Conservation (phyloP, 495 filamentous ascomycete species). For the Neurospora terricola region DNA sequence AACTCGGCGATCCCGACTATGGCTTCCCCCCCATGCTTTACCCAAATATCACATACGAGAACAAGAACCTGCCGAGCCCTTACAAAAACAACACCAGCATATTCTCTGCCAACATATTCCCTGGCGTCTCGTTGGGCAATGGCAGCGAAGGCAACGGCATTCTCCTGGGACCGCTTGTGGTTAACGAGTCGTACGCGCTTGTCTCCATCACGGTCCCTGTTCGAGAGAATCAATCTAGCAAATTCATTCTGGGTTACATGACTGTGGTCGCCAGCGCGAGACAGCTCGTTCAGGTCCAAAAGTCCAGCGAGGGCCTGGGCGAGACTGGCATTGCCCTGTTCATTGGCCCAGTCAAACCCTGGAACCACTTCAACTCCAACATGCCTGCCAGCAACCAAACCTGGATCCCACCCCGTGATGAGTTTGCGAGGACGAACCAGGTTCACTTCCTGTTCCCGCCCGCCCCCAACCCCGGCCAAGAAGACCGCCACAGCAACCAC, state of each 20-base stretch:
- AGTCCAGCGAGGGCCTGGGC: slow-evolving; percentile 57
- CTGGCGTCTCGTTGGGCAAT: slow-evolving; percentile 43
- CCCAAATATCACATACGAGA: slow-evolving; percentile 60
- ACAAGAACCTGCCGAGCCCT: slow-evolving; percentile 26
- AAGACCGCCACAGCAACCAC: slow-evolving; percentile 38
- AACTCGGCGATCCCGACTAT: slow-evolving; percentile 45
- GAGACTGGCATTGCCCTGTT: slow-evolving; percentile 56
- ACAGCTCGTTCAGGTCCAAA: slow-evolving; percentile 46
- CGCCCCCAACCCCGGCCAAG: slow-evolving; percentile 18
- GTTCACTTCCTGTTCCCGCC: slow-evolving; percentile 41
- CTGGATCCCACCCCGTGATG: slow-evolving; percentile 16
- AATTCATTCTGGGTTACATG: slow-evolving; percentile 63
- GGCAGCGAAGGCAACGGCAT: slow-evolving; percentile 39
- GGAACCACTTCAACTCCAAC: slow-evolving; percentile 50
- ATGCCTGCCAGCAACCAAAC: slow-evolving; percentile 26
- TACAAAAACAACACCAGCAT: slow-evolving; percentile 24
- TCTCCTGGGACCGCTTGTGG: slow-evolving; percentile 54
- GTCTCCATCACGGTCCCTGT: slow-evolving; percentile 72
- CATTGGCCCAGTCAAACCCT: slow-evolving; percentile 50
- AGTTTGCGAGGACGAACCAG: slow-evolving; percentile 25
- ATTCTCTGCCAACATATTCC: slow-evolving; percentile 31
- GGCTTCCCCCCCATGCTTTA: slow-evolving; percentile 63
- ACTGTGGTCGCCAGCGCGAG: slow-evolving; percentile 58
- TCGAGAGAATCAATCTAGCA: slow-evolving; percentile 46
- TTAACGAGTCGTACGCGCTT: slow-evolving; percentile 64